phyloP scores from a whole-genome alignment of 306 rosid genomes.

The Ceratonia siliqua region DNA sequence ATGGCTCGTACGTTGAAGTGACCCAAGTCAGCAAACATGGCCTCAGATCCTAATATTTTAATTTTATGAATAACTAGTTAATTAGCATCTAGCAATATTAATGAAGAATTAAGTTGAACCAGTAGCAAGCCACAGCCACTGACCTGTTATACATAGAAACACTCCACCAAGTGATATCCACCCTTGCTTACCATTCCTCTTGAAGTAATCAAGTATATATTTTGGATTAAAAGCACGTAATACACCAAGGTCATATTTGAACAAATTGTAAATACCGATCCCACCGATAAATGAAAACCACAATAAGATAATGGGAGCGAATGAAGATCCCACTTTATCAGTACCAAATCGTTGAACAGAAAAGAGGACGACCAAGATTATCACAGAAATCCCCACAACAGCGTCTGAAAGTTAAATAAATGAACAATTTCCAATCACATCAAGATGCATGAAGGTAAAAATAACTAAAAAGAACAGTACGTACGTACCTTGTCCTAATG shows the following conservation, averaged over 20 bases:
- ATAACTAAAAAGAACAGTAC: neutral
- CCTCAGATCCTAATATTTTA: slow-evolving; percentile 63
- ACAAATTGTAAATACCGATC: slow-evolving; percentile 47
- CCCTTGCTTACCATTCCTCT: slow-evolving; percentile 46
- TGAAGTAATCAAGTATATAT: slow-evolving; percentile 50
- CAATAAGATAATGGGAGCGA: slow-evolving; percentile 37
- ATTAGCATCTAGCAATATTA: neutral
- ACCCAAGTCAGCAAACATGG: slow-evolving; percentile 96
- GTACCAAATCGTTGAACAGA: slow-evolving; percentile 48
- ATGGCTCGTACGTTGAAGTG: slow-evolving; percentile 73
- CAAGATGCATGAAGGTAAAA: neutral
- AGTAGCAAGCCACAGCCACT: neutral
- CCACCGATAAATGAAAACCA: slow-evolving; percentile 49
- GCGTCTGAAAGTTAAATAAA: slow-evolving; percentile 20
- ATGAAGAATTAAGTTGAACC: neutral
- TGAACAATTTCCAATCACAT: neutral
- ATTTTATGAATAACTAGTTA: neutral
- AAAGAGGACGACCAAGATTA: slow-evolving; percentile 33
- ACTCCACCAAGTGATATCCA: slow-evolving; percentile 58
- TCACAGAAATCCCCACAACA: slow-evolving; percentile 48
- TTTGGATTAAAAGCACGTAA: slow-evolving; percentile 49
- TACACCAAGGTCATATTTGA: slow-evolving; percentile 47
- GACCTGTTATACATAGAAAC: slow-evolving; percentile 48
- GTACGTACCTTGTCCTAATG: slow-evolving; percentile 59
- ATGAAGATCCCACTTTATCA: slow-evolving; percentile 46